Base-by-base conservation (phyloP, 148 eudicot species). In the Vaccinium darrowii region DNA sequence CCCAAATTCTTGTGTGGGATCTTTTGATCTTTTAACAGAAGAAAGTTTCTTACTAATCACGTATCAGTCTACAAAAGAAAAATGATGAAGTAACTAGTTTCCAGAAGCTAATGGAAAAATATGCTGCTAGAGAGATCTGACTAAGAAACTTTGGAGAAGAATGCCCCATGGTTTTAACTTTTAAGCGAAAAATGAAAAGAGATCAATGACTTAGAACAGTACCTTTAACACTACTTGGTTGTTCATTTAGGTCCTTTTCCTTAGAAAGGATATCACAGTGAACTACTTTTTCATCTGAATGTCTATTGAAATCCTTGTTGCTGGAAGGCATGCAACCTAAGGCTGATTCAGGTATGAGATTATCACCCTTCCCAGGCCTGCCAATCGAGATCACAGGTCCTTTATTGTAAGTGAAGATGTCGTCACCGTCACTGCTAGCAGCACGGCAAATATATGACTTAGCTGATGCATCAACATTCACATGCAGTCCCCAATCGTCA, bases 221-320 rank as follows among this genome's bases (percentile, higher is more conserved):
- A 91, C 94, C 95, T 90, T 86, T 69, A 80, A 50, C 9, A 82
- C 65, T 60, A 77, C 49, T 82, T 77, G 83, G 82, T 19, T 82
- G 57, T 79, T 69, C 83, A 18, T 78, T 89, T 27, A 56, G 47
- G 50, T 86, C 87, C 58, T 84, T 85, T 77, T 79, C 81, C 87
- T 76, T 79, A 14, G 72, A 84, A 69, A 78, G 88, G 65, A 33
- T 72, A 43, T 89, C 87, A 80, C 73, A 67, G 76, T 75, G 39
- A 77, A 63, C 33, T 85, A 85, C 83, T 25, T 49, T 74, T 57
- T 72, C 85, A 43, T 84, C 83, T 13, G 86, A 78, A 78, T 51
- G 72, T 33, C 49, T 54, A 84, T 69, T 80, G 62, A 81, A 57
- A 72, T 87, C 82, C 49, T 77, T 75, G 50, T 86, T 85, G 47